These are phyloP conservation scores for Aegle marmelos DNA, from an alignment of 345 rosid genomes.

Conservation along the genomic window DNA sequence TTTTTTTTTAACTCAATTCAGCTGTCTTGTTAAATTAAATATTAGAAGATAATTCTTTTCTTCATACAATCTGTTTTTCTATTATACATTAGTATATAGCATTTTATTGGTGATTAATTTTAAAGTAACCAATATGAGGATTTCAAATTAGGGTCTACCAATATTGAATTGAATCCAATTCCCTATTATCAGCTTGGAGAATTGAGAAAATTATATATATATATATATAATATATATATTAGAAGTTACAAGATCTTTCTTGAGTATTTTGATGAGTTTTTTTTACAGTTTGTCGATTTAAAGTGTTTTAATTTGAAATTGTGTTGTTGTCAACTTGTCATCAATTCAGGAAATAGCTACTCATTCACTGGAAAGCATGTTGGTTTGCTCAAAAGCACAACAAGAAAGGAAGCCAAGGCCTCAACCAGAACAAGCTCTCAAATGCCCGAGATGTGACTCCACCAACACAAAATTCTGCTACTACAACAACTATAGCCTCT, in stretches of 20 bases:
- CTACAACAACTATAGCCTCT: slow-evolving; percentile 85
- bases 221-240: no score
- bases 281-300: background rate
- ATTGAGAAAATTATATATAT: background rate
- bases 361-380: slow-evolving; percentile 61
- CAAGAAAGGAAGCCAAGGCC: slow-evolving; percentile 62
- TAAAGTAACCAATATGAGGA: background rate
- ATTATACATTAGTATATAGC: background rate
- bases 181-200: background rate
- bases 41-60: background rate
- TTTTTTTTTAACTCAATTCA: background rate
- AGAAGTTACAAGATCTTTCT: no score
- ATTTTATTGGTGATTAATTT: background rate
- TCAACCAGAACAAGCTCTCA: slow-evolving; percentile 60
- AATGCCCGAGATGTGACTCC: slow-evolving; percentile 79
- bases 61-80: background rate
- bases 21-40: background rate
- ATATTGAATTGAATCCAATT: slow-evolving; percentile 4
- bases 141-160: background rate
- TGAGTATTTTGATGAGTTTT: no score
- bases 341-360: slow-evolving; percentile 49
- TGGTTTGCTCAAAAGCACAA: slow-evolving; percentile 51
- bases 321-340: background rate
- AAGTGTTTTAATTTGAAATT: background rate
- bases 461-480: slow-evolving; percentile 85